These are phyloP conservation scores for Elongisporangium prolatum DNA, from an alignment of 352 stramenopile species.

Conservation along the genomic window DNA sequence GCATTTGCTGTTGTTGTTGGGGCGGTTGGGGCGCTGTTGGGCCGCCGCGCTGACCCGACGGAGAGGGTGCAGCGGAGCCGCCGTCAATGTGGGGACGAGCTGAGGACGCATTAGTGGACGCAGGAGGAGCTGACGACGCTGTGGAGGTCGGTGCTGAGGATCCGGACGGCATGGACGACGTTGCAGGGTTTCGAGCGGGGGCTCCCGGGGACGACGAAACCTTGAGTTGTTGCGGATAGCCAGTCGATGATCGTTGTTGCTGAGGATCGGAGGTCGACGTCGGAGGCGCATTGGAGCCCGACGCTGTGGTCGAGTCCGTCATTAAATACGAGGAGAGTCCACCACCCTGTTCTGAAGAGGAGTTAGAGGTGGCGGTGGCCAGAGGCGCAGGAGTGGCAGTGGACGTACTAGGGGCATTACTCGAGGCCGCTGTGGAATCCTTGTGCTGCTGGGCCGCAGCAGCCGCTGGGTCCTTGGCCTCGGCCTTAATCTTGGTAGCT, in stretches of 20 bases:
- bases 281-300: slow-evolving; percentile 4
- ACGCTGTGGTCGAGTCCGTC: slow-evolving; percentile 8
- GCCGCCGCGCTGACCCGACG: slow-evolving; percentile 10
- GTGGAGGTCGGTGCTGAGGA: slow-evolving; percentile 24
- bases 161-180: slow-evolving; percentile 1
- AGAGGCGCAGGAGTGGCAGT: slow-evolving; percentile 3
- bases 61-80: slow-evolving; percentile 13
- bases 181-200: slow-evolving; percentile 1
- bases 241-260: background rate
- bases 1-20: slow-evolving; percentile 35
- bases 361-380: slow-evolving; percentile 1
- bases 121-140: slow-evolving; percentile 8
- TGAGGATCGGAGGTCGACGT: background rate
- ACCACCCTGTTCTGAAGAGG: slow-evolving; percentile 5
- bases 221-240: background rate
- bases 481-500: slow-evolving; percentile 20
- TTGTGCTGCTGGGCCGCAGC: slow-evolving; percentile 17
- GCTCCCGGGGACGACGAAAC: background rate
- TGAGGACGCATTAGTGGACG: slow-evolving; percentile 51
- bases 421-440: slow-evolving; percentile 1
- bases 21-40: slow-evolving; percentile 34
- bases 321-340: slow-evolving; percentile 13
- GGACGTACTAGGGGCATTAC: slow-evolving; percentile 12
- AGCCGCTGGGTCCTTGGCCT: slow-evolving; percentile 25
- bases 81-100: slow-evolving; percentile 66